A percentile compares a stretch with the other conserved stretches of the same genome.
phyloP scores from a whole-genome alignment of 768 basidiomycete species.

The Crepidotus variabilis region DNA sequence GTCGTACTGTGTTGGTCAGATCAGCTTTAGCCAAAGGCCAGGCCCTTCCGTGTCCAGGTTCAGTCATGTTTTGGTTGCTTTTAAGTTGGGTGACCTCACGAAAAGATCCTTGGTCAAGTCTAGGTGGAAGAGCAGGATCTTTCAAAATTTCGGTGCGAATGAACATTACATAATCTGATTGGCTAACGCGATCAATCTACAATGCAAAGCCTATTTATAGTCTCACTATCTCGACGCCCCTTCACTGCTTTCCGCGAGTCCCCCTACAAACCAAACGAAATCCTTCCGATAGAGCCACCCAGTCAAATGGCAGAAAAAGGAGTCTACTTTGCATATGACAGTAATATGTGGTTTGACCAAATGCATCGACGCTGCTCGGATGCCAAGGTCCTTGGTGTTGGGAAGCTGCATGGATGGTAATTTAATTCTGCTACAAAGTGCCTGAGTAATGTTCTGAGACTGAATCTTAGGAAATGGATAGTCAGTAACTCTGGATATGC shows the following conservation, averaged over 20 bases:
- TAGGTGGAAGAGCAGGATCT: slow-evolving; percentile 11
- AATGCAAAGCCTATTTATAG: neutral
- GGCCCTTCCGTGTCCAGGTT: slow-evolving; percentile 72
- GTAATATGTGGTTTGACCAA: slow-evolving; percentile 46
- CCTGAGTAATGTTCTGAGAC: neutral
- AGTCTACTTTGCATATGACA: slow-evolving; percentile 47
- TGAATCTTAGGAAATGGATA: slow-evolving; percentile 39
- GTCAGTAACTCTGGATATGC: slow-evolving; percentile 41
- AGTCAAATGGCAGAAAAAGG: slow-evolving; percentile 10
- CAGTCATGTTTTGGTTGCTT: slow-evolving; percentile 39
- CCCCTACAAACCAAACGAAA: neutral
- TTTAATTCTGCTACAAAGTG: neutral
- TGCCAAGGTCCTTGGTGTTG: slow-evolving; percentile 35
- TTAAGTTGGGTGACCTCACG: slow-evolving; percentile 64
- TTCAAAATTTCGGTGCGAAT: neutral
- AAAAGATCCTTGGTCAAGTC: slow-evolving; percentile 82
- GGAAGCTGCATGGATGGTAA: slow-evolving; percentile 38
- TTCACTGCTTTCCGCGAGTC: neutral
- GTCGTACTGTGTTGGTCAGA: slow-evolving; percentile 83
- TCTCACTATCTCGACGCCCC: too few relatives aligned
- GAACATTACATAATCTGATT: slow-evolving; percentile 12
- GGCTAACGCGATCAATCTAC: neutral
- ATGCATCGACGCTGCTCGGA: slow-evolving; percentile 45
- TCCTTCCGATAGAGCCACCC: neutral
- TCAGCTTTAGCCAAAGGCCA: slow-evolving; percentile 85